Evolutionary conservation across 176 grass and related monocot genomes (phyloP).

Genomic region (Pontederia crassipes): DNA sequence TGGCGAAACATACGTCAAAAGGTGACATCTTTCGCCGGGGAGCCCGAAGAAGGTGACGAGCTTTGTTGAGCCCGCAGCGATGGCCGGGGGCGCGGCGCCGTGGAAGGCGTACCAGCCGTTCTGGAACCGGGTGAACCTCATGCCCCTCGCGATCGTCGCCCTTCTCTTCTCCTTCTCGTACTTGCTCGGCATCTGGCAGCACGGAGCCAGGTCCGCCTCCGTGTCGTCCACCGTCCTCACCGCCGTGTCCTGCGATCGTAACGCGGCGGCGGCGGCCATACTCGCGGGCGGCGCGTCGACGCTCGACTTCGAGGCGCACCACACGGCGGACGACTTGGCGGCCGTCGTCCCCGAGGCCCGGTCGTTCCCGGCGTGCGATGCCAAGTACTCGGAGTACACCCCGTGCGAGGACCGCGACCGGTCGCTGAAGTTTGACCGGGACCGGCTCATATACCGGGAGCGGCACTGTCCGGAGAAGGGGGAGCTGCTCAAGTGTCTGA

Average conservation of each 20-base stretch:
- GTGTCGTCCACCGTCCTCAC: slow-evolving; percentile 9
- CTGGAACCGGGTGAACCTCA: slow-evolving; percentile 28
- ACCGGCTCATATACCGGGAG: slow-evolving; percentile 36
- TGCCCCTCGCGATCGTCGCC: slow-evolving; percentile 23
- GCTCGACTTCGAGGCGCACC: slow-evolving; percentile 66
- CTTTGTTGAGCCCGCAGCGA: neutral
- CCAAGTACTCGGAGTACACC: slow-evolving; percentile 39
- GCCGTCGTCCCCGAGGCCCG: neutral
- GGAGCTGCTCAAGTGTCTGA: slow-evolving; percentile 29
- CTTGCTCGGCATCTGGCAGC: slow-evolving; percentile 60
- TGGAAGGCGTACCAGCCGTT: slow-evolving; percentile 15
- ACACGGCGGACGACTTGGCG: slow-evolving; percentile 31
- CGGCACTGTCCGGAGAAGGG: slow-evolving; percentile 35
- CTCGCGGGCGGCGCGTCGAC: neutral
- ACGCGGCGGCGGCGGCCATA: neutral
- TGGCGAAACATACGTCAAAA: neutral
- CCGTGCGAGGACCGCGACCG: slow-evolving; percentile 38
- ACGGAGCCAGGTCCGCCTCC: slow-evolving; percentile 26
- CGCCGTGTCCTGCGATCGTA: slow-evolving; percentile 17
- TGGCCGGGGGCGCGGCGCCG: slow-evolving; percentile 29
- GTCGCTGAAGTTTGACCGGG: slow-evolving; percentile 29
- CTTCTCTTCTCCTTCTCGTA: slow-evolving; percentile 59
- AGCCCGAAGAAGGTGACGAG: neutral
- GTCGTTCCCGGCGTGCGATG: slow-evolving; percentile 24
- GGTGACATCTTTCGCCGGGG: neutral